Conservation (phyloP, 176 grass and related monocot genomes). For the Triticum dicoccoides region DNA sequence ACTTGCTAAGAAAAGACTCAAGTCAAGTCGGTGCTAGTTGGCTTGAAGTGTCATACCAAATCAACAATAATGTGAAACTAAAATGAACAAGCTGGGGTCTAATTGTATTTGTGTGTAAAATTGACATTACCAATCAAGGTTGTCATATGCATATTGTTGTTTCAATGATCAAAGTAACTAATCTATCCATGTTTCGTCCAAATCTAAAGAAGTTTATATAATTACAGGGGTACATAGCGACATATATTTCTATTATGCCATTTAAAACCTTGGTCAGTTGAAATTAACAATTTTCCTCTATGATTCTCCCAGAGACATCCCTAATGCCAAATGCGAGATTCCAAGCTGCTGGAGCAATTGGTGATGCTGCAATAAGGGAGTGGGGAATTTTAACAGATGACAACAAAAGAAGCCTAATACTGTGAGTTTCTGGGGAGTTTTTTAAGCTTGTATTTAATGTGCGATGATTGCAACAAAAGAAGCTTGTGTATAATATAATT, state of each 20-base stretch:
- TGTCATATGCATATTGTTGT: background rate
- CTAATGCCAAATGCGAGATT: constrained; percentile 84
- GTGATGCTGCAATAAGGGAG: constrained; percentile 94
- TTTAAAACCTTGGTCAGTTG: constrained; percentile 14
- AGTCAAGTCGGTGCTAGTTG: background rate
- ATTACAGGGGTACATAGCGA: background rate
- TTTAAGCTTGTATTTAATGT: constrained; percentile 23
- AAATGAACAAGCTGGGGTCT: constrained; percentile 8
- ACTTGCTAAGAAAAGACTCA: background rate
- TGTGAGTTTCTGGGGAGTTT: constrained; percentile 39
- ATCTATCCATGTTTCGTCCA: constrained; percentile 12
- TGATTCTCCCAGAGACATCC: constrained; percentile 65
- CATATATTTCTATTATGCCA: constrained; percentile 9
- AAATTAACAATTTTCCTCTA: constrained; percentile 11
- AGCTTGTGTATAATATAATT: constrained; percentile 12
- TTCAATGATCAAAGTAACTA: background rate
- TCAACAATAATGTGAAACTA: background rate
- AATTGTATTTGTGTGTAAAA: background rate
- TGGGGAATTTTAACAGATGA: constrained; percentile 93
- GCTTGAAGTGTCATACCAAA: background rate
- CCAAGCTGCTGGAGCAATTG: constrained; percentile 94
- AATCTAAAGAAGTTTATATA: constrained; percentile 3
- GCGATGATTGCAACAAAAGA: background rate
- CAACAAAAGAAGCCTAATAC: constrained; percentile 82
- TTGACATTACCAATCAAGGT: background rate